Evolutionary conservation across 148 eudicot genomes (phyloP).

Genomic region (Spergularia bocconei): DNA sequence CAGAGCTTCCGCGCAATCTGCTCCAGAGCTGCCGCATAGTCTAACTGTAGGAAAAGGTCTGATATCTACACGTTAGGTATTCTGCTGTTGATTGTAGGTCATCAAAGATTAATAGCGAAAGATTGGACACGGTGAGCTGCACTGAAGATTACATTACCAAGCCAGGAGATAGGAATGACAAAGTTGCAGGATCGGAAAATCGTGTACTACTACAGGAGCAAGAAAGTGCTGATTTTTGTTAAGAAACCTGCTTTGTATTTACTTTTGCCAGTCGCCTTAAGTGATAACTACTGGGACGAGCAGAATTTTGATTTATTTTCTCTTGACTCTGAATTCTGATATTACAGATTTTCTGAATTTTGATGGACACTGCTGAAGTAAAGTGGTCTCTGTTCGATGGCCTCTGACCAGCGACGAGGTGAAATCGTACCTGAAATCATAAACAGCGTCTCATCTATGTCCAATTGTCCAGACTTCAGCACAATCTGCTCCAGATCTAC

Average conservation of each 20-base stretch:
- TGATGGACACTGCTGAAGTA: neutral
- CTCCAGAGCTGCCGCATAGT: too few relatives aligned
- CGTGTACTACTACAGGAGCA: neutral
- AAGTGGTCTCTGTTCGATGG: neutral
- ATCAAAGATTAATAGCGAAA: neutral
- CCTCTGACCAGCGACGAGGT: neutral
- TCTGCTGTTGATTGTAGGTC: neutral
- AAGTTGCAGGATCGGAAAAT: neutral
- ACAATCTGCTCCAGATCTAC: too few relatives aligned
- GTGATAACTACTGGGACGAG: too few relatives aligned
- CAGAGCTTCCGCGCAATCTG: too few relatives aligned
- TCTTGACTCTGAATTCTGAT: too few relatives aligned
- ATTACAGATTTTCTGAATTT: neutral
- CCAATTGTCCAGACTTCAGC: too few relatives aligned
- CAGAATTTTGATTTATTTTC: neutral
- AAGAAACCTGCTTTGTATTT: neutral
- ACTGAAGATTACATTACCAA: neutral
- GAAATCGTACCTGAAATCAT: too few relatives aligned
- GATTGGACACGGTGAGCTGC: neutral
- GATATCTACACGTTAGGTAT: too few relatives aligned
- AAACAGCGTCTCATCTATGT: too few relatives aligned
- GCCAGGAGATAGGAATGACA: conserved; percentile 1
- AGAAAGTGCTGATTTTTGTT: neutral
- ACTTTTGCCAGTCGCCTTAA: neutral
- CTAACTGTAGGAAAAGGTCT: too few relatives aligned